A percentile compares a stretch with the other conserved stretches of the same genome.
phyloP scores from a whole-genome alignment of 306 rosid species.

The Prunus mira region DNA sequence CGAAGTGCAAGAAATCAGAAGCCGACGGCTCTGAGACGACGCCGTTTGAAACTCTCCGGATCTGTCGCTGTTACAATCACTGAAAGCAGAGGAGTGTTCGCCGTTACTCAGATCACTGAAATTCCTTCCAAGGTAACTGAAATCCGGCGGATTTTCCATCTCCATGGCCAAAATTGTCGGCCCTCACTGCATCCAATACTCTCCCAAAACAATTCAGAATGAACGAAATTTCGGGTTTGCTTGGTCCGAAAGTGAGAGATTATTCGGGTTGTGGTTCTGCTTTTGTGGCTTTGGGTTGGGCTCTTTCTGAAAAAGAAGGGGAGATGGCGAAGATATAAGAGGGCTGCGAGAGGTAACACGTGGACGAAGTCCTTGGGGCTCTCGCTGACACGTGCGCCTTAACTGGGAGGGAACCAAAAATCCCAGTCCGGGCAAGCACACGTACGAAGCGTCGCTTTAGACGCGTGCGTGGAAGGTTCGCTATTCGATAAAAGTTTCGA shows the following conservation, averaged over 20 bases:
- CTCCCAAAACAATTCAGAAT: neutral
- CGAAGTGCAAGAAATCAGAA: slow-evolving; percentile 59
- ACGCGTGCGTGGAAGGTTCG: slow-evolving; percentile 58
- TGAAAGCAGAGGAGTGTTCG: slow-evolving; percentile 70
- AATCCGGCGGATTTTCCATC: slow-evolving; percentile 37
- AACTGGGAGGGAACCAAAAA: slow-evolving; percentile 17
- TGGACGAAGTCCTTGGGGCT: slow-evolving; percentile 21
- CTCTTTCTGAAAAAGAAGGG: neutral
- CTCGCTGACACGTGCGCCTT: slow-evolving; percentile 58
- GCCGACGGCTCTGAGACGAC: slow-evolving; percentile 59
- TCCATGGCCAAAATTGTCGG: slow-evolving; percentile 40
- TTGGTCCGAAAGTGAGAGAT: slow-evolving; percentile 2
- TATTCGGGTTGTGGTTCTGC: neutral
- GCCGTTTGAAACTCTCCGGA: slow-evolving; percentile 81
- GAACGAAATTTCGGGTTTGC: neutral
- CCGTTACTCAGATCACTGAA: slow-evolving; percentile 53
- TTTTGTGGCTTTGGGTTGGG: neutral
- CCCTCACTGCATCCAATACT: slow-evolving; percentile 14
- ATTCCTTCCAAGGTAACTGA: slow-evolving; percentile 48
- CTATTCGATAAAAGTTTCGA: slow-evolving; percentile 28
- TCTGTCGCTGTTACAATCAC: slow-evolving; percentile 94
- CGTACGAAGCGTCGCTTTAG: slow-evolving; percentile 55
- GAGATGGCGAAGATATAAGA: slow-evolving; percentile 9
- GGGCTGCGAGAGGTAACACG: slow-evolving; percentile 23
- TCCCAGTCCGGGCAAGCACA: slow-evolving; percentile 36